A percentile compares a stretch with the other conserved stretches of the same genome.
phyloP scores from a whole-genome alignment of 257 asterid species.

The Paraleonurus japonicus region DNA sequence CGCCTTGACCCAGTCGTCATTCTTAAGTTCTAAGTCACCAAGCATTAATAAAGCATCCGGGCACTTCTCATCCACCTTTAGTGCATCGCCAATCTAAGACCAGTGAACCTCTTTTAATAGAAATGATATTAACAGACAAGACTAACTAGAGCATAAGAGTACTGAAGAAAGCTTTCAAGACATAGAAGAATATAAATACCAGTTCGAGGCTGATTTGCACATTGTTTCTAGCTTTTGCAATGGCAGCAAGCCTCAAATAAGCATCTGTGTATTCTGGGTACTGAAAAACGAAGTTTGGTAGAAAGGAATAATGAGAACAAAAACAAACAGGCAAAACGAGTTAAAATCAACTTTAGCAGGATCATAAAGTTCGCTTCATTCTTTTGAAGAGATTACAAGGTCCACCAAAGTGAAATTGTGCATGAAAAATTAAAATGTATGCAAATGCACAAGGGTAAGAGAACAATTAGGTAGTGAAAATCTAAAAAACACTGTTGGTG shows the following conservation, averaged over 20 bases:
- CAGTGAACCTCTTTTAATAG: constrained; percentile 22
- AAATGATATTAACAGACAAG: constrained; percentile 8
- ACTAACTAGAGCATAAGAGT: constrained; percentile 16
- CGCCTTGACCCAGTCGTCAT: constrained; percentile 99
- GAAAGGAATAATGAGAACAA: constrained; percentile 19
- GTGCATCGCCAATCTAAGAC: constrained; percentile 77
- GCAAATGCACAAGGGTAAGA: neutral
- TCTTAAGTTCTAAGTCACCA: constrained; percentile 98
- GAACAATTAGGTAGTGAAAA: neutral
- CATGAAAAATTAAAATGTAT: neutral
- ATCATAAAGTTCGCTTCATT: constrained; percentile 13
- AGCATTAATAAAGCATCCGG: constrained; percentile 91
- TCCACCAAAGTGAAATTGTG: neutral
- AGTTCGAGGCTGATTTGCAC: constrained; percentile 84
- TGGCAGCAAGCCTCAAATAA: constrained; percentile 93
- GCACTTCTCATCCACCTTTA: constrained; percentile 87
- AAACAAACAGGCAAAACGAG: neutral
- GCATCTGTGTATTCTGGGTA: constrained; percentile 89
- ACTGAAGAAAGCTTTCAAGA: constrained; percentile 14
- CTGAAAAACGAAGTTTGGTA: constrained; percentile 43
- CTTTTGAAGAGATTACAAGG: neutral
- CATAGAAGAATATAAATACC: constrained; percentile 57
- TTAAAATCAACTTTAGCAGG: neutral
- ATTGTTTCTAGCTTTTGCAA: constrained; percentile 84
- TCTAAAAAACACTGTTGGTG: neutral